Evolutionary conservation across 306 rosid genomes (phyloP).

Genomic region (cucumber (Cucumis sativus)): Cucumber_9930_V3 NC_026660.2:22060001-22060500

Average conservation of each 20-base stretch:
- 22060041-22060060: constrained; percentile 77
- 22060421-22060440: not conserved
- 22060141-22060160: constrained; percentile 91
- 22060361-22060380: not conserved
- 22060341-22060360: not conserved
- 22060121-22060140: constrained; percentile 81
- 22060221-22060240: constrained; percentile 51
- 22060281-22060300: constrained; percentile 98
- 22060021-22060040: constrained; percentile 75
- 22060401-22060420: not conserved
- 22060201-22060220: constrained; percentile 44
- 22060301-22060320: constrained; percentile 53
- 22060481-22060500: not conserved
- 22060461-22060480: not conserved
- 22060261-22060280: constrained; percentile 98
- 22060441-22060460: not conserved
- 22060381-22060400: not conserved
- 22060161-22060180: constrained; percentile 86
- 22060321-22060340: not conserved
- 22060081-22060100: constrained; percentile 98
- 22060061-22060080: constrained; percentile 94
- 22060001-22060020: constrained; percentile 11
- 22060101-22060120: constrained; percentile 97
- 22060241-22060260: constrained; percentile 92
- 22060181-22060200: constrained; percentile 74